Evolutionary conservation across 1,284 basidiomycete genomes (phyloP), one percentile per base, ranked within the genome.

Genomic region (Termitomyces sp.): DNA sequence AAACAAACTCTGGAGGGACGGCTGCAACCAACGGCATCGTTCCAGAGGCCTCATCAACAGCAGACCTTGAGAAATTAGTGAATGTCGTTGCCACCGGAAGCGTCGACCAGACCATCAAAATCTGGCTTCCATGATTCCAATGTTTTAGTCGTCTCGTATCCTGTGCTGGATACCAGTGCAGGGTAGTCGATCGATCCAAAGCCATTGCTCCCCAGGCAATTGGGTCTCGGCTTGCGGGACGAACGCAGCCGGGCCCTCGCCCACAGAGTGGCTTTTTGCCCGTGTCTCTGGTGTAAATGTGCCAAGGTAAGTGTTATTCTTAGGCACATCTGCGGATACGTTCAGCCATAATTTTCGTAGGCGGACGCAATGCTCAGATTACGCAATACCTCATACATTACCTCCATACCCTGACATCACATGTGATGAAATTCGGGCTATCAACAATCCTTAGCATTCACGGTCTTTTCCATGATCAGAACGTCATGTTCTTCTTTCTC

Each of bases 41-140:
- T 67, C 71, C 72, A 21, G 64, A 69, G 50, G 69, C 69, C 51
- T 45, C 58, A 31, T 62, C 65, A 31, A 59, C 64, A 41, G 80
- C 64, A 41, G 80, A 79, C 50, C 70, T 73, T 41, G 79, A 77
- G 62, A 81, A 86, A 68, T 65, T 84, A 55, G 80, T 91, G 55
- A 92, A 92, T 65, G 90, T 93, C 12, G 73, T 92, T 46, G 90
- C 91, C 33, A 89, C 89, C 8, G 91, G 88, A 5, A 86, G 86
- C 46, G 86, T 90, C 21, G 90, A 93, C 68, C 85, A 90, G 70
- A 76, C 79, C 46, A 73, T 83, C 66, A 83, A 82, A 70, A 79
- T 83, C 54, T 83, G 81, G 81, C 70, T 81, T 61, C 80, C 80
- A 65, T 81, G 66, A 76, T 54, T 46, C 21, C n/a, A 38, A 49